Base-by-base conservation (phyloP, 2,329 filamentous ascomycete species). In the Colletotrichum sp. region DNA sequence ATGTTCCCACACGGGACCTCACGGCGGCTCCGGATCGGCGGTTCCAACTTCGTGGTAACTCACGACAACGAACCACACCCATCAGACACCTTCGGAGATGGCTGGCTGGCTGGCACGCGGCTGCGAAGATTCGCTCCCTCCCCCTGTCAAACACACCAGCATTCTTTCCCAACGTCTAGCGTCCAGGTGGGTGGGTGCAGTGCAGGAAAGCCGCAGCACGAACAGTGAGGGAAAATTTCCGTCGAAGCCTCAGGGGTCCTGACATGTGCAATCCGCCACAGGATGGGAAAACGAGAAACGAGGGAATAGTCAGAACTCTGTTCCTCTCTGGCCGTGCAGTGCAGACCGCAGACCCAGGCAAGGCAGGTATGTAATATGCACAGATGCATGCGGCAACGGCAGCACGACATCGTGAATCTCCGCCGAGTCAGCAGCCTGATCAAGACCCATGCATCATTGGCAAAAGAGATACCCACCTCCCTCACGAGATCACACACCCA, bases 331-430 rank as follows among this genome's bases (percentile, higher is more conserved):
- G 44, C 44, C 44, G n/a, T 63, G 59, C 59, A 34, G 30, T 36
- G 32, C 52, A 57, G 36, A 8, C 34, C 8, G 16, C 36, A 39
- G 49, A 69, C n/a, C n/a, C 44, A 49, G 39, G 39, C 3, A n/a
- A 49, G 39, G 39, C 39, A 49, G 39, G 39, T 49, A n/a, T n/a
- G 39, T 22, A 52, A 52, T 29, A 22, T 44, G 34, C 70, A 61
- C 69, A 68, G 8, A n/a, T 74, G 70, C 64, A 75, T 49, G 39
- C 34, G 32, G 65, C 32, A 52, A 52, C 68, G 34, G 57, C 74
- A 64, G 71, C 71, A 76, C 74, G 74, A 76, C 71, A 76, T 76
- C 71, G 62, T 69, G 70, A 32, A 76, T 76, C 74, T 76, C 64
- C 71, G 65, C 65, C 65, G 70, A 74, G 74, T 76, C 74, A 76